Base-by-base conservation (phyloP, 73 alveolate genomes). In the Paramecium bursaria region DNA sequence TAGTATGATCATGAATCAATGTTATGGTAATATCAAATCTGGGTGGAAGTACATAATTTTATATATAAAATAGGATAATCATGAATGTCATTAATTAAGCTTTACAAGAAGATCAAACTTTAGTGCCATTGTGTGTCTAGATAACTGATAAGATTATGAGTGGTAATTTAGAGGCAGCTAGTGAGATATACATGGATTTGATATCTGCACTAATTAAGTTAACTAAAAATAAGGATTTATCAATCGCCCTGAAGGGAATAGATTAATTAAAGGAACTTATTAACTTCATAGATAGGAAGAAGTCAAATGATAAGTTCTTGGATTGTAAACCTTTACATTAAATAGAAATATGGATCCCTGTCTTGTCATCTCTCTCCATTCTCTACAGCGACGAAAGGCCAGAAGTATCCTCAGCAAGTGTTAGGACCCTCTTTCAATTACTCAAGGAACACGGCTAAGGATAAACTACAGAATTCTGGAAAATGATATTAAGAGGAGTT, bases 71-170 rank as follows among this genome's bases (percentile, higher is more conserved):
- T 15, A 53, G 74, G 44, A 50, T 79, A 1, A 79, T 79, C 39
- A 53, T 79, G 89, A 79, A 74, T 42, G 73, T 79, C 0, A 82
- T 79, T 3, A 79, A 79, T 79, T 79, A 53, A 22, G 76, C 89
- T 17, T 39, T 79, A 3, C 14, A 79, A 42, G 89, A 79, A 54
- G 89, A 79, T 52, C 46, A 55, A 23, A 17, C 17, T 7, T 21
- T 79, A 3, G 17, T 79, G 19, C 50, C 35, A 50, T 22, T 79
- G 15, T 61, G 85, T 53, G 77, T 79, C 1, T 22, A 54, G 29
- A 79, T 79, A 9, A 79, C 89, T 3, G 89, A 79, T 79, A 53
- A 53, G 26, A 79, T 79, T 11, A 79, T 79, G 89, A 73, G 46
- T 2, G 82, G 35, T 79, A 54, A 79, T 42, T 25, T 49, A 48